Conservation (phyloP, 495 filamentous ascomycete genomes). For the Penicillium salamii region DNA sequence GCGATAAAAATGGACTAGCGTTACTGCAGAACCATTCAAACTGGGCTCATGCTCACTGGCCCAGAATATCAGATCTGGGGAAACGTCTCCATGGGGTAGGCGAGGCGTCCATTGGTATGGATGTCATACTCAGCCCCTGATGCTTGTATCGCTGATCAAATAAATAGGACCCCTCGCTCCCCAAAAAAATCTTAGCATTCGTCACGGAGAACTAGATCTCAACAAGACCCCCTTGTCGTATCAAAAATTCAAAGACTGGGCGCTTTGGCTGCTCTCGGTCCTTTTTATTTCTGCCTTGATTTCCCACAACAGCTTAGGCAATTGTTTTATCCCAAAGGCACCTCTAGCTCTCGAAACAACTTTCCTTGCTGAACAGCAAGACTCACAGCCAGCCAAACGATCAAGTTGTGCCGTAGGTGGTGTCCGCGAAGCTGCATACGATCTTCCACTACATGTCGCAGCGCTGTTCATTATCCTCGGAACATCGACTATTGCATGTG, state of each 20-base stretch:
- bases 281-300: slow-evolving; percentile 23
- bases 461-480: slow-evolving; percentile 66
- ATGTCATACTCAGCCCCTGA: neutral
- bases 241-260: slow-evolving; percentile 22
- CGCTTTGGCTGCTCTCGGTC: slow-evolving; percentile 29
- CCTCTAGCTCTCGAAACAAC: neutral
- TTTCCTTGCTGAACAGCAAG: too few relatives aligned
- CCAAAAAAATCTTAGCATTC: slow-evolving; percentile 4
- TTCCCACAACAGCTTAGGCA: slow-evolving; percentile 13
- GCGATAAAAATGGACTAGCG: neutral
- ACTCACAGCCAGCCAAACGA: slow-evolving; percentile 16
- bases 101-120: slow-evolving; percentile 32
- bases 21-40: neutral
- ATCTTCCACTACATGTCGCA: slow-evolving; percentile 61
- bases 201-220: neutral
- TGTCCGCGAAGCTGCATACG: slow-evolving; percentile 37
- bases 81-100: neutral
- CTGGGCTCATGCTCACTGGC: slow-evolving; percentile 9
- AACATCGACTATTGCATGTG: slow-evolving; percentile 54
- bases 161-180: slow-evolving; percentile 27
- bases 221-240: slow-evolving; percentile 6
- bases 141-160: too few relatives aligned
- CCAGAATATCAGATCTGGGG: slow-evolving; percentile 7
- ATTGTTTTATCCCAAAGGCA: slow-evolving; percentile 8
- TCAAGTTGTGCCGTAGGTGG: slow-evolving; percentile 27